phyloP scores from a whole-genome alignment of 2,329 filamentous ascomycete genomes.

The Sporothrix inflata region DNA sequence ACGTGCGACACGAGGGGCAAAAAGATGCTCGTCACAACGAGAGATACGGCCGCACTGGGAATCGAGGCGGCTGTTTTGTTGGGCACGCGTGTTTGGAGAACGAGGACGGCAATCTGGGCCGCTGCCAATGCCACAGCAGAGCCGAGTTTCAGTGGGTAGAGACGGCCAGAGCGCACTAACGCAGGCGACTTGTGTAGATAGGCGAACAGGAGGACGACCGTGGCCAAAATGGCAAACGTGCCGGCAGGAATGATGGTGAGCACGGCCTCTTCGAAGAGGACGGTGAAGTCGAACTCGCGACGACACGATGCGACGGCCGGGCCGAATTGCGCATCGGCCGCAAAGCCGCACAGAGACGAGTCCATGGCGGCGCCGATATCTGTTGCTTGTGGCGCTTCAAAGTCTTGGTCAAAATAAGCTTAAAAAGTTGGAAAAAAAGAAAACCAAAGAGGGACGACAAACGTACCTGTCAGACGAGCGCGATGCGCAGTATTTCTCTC shows the following conservation, averaged over 20 bases:
- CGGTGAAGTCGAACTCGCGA: conserved; percentile 12
- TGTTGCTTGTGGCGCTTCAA: not conserved
- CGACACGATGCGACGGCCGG: conserved; percentile 5
- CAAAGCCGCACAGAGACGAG: not conserved
- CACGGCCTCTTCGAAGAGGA: conserved; percentile 9
- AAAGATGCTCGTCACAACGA: not conserved
- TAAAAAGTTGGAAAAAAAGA: not conserved
- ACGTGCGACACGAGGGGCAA: not conserved
- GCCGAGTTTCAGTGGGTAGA: conserved; percentile 9
- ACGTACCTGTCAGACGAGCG: not conserved
- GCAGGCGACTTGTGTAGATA: not conserved
- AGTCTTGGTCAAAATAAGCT: not conserved
- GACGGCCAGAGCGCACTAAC: not conserved
- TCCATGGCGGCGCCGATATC: not conserved
- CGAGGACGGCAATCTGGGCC: conserved; percentile 2
- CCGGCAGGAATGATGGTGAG: not conserved
- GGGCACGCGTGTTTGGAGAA: not conserved
- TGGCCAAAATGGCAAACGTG: conserved; percentile 3
- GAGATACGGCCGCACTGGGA: not conserved
- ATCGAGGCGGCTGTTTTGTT: conserved; percentile 1
- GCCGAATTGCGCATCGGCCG: conserved; percentile 9
- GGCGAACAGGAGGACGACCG: not conserved
- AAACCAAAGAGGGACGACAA: not conserved
- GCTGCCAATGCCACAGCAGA: not conserved
- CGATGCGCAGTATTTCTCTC: not conserved